Percentiles rank a stretch among this genome's conserved stretches.
Conservation (phyloP, 306 rosid species). For the Myrica gale region DNA sequence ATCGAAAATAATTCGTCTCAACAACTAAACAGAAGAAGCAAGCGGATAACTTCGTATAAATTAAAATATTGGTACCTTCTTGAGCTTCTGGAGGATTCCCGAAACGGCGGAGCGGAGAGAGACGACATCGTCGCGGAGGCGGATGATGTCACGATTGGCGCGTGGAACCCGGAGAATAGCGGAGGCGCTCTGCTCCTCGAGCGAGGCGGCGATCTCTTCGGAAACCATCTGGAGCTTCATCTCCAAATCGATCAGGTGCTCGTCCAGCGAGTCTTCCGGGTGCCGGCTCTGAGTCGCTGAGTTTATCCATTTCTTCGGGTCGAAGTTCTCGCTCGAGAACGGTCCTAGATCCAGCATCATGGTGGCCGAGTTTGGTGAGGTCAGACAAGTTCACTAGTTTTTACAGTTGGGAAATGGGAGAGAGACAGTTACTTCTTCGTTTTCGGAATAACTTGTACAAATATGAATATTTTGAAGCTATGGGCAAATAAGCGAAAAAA, state of each 20-base stretch:
- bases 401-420: background rate
- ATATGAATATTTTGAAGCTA: background rate
- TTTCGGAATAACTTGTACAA: background rate
- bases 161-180: conserved; percentile 95
- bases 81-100: conserved; percentile 84
- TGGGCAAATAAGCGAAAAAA: background rate
- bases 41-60: background rate
- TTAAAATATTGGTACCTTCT: conserved; percentile 50
- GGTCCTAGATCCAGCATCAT: conserved; percentile 95
- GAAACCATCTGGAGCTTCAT: conserved; percentile 95
- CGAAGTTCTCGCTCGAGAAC: conserved; percentile 75
- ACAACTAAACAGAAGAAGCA: background rate
- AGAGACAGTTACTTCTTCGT: conserved; percentile 24
- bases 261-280: conserved; percentile 76
- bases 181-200: conserved; percentile 88
- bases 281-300: conserved; percentile 86
- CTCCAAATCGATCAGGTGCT: conserved; percentile 81
- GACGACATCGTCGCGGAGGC: conserved; percentile 89
- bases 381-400: background rate
- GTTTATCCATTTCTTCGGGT: conserved; percentile 95
- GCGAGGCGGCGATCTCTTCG: conserved; percentile 89
- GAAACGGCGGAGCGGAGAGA: conserved; percentile 83
- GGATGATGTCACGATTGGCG: conserved; percentile 85
- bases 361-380: conserved; percentile 12
- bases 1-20: background rate